Evolutionary conservation across 495 filamentous ascomycete genomes (phyloP).

Genomic region (Terfezia boudieri): DNA sequence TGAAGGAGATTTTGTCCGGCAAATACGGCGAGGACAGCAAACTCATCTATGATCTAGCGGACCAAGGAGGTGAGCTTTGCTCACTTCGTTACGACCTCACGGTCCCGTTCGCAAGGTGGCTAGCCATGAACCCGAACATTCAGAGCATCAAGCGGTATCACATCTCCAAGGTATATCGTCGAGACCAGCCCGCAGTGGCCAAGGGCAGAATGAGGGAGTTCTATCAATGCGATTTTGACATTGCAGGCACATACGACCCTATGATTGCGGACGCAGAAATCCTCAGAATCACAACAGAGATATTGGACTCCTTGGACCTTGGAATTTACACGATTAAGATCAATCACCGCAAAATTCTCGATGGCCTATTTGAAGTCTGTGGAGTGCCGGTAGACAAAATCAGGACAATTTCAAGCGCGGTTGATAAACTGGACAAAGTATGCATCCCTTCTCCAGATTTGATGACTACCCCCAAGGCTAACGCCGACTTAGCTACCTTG

Average conservation of each 20-base stretch:
- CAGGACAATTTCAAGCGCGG: slow-evolving; percentile 65
- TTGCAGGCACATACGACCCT: slow-evolving; percentile 71
- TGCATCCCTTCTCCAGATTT: neutral
- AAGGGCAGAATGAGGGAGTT: slow-evolving; percentile 92
- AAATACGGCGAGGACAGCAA: slow-evolving; percentile 88
- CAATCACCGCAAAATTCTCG: slow-evolving; percentile 86
- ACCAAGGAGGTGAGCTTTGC: slow-evolving; percentile 69
- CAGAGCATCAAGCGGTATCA: slow-evolving; percentile 69
- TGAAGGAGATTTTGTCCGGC: slow-evolving; percentile 46
- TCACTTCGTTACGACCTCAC: slow-evolving; percentile 79
- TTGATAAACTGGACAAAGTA: slow-evolving; percentile 89
- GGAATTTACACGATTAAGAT: slow-evolving; percentile 68
- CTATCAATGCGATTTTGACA: slow-evolving; percentile 95
- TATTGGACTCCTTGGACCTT: slow-evolving; percentile 57
- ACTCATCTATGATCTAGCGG: slow-evolving; percentile 69
- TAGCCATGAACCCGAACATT: slow-evolving; percentile 57
- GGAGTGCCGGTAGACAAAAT: slow-evolving; percentile 75
- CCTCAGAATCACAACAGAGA: slow-evolving; percentile 57
- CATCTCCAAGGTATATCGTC: slow-evolving; percentile 55
- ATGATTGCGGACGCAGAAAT: slow-evolving; percentile 97
- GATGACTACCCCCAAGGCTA: neutral
- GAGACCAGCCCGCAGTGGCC: slow-evolving; percentile 43
- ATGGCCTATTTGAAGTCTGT: slow-evolving; percentile 76
- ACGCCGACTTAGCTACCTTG: slow-evolving; percentile 31
- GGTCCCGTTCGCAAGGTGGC: slow-evolving; percentile 71